phyloP scores from a whole-genome alignment of 2,329 filamentous ascomycete species.

The Colletotrichum sp. region DNA sequence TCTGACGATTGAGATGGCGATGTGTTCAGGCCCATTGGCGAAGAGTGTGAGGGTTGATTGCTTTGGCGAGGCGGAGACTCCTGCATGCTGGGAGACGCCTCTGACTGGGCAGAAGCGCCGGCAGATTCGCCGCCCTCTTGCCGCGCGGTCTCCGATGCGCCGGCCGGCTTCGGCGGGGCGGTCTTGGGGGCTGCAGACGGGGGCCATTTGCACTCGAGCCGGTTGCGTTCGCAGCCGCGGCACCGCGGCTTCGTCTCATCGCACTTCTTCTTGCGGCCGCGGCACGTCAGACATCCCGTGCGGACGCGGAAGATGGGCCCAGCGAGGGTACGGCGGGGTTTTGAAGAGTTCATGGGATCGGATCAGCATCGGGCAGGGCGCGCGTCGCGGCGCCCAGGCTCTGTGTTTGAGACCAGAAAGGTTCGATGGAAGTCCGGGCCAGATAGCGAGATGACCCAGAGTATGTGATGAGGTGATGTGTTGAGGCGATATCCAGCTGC shows the following conservation, averaged over 20 bases:
- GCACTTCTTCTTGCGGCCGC: slow-evolving; percentile 53
- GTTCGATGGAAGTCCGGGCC: neutral
- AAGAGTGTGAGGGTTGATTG: neutral
- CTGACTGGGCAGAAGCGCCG: neutral
- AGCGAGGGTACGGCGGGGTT: slow-evolving; percentile 13
- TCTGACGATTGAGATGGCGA: neutral
- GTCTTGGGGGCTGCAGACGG: neutral
- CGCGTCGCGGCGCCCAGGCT: neutral
- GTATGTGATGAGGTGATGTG: neutral
- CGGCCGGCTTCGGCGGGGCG: neutral
- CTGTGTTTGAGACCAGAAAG: neutral
- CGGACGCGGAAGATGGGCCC: slow-evolving; percentile 16
- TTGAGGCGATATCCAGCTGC: neutral
- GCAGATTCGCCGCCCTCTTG: neutral
- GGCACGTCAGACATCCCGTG: slow-evolving; percentile 49
- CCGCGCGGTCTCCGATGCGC: neutral
- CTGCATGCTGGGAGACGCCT: neutral
- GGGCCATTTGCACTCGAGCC: slow-evolving; percentile 22
- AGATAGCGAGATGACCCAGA: neutral
- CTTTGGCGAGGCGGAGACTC: neutral
- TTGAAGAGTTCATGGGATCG: neutral
- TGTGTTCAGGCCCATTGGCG: neutral
- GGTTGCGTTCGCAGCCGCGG: slow-evolving; percentile 36
- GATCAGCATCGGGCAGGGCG: neutral
- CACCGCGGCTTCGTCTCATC: slow-evolving; percentile 50